phyloP scores from a whole-genome alignment of 139 green algal genomes.

The Asterochloris sp. region DNA sequence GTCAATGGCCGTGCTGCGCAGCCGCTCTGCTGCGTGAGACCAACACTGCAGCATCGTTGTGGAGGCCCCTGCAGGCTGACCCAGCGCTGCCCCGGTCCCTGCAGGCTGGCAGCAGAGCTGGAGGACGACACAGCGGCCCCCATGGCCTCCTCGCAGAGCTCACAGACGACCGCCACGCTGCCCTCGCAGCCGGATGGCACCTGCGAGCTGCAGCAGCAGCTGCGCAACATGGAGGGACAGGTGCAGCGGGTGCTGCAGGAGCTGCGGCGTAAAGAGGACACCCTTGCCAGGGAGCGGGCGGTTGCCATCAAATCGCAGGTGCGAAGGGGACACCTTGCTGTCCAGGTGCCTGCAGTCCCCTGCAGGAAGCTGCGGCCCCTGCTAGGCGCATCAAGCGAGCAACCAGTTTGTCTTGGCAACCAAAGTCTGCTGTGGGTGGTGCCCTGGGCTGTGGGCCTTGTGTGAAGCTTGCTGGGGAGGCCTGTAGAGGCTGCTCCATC shows the following conservation, averaged over 20 bases:
- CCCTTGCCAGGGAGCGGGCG: slow-evolving; percentile 15
- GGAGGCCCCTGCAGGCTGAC: not conserved
- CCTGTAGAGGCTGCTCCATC: too few relatives aligned
- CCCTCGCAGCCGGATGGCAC: too few relatives aligned
- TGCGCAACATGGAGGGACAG: slow-evolving; percentile 38
- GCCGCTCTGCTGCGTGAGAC: too few relatives aligned
- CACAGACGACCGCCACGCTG: not conserved
- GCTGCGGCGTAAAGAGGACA: slow-evolving; percentile 46
- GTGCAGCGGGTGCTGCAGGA: slow-evolving; percentile 34
- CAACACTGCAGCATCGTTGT: not conserved
- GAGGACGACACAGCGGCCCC: not conserved
- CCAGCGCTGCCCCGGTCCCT: not conserved
- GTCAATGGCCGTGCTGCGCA: too few relatives aligned
- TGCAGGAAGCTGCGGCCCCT: too few relatives aligned
- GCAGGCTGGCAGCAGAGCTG: slow-evolving; percentile 21
- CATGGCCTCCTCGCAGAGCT: too few relatives aligned
- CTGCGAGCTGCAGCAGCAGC: slow-evolving; percentile 28
- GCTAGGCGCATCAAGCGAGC: too few relatives aligned
- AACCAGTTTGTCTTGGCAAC: too few relatives aligned
- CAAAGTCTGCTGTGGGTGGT: too few relatives aligned
- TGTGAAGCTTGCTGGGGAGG: too few relatives aligned
- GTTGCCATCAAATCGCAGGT: slow-evolving; percentile 5
- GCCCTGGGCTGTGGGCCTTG: too few relatives aligned
- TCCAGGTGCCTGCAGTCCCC: not conserved
- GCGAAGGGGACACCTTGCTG: slow-evolving; percentile 14